Evolutionary conservation across 2,329 filamentous ascomycete species (phyloP).

Genomic region (Clarireedia sp.): DNA sequence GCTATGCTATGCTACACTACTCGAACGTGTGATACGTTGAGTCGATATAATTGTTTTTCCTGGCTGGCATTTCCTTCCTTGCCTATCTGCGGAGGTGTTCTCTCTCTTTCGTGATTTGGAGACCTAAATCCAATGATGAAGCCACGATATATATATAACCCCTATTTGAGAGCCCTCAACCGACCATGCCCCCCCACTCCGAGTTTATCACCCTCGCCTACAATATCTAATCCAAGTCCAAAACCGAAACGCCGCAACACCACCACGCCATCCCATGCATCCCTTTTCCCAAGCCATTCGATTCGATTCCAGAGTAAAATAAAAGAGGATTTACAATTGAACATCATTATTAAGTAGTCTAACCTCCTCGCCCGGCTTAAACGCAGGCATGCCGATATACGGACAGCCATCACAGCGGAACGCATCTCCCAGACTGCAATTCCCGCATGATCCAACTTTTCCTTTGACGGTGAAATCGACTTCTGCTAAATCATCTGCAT

Average conservation of each 20-base stretch:
- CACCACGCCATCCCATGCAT: background rate
- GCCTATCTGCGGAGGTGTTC: no score
- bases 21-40: no score
- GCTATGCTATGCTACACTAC: background rate
- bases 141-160: no score
- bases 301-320: background rate
- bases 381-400: conserved; percentile 86
- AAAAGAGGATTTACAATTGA: conserved; percentile 52
- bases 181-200: no score
- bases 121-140: no score
- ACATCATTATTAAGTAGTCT: conserved; percentile 77
- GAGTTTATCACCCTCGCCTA: no score
- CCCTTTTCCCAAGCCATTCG: background rate
- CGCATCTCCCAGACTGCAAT: conserved; percentile 88
- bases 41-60: no score
- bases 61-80: no score
- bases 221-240: background rate
- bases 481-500: conserved; percentile 72
- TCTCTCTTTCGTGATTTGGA: no score
- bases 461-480: conserved; percentile 97
- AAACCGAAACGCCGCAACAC: background rate
- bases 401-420: conserved; percentile 70
- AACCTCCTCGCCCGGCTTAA: conserved; percentile 95
- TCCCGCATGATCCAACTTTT: conserved; percentile 90
- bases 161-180: no score